Evolutionary conservation across 2,329 filamentous ascomycete genomes (phyloP).

Genomic region (Fusarium udum): DNA sequence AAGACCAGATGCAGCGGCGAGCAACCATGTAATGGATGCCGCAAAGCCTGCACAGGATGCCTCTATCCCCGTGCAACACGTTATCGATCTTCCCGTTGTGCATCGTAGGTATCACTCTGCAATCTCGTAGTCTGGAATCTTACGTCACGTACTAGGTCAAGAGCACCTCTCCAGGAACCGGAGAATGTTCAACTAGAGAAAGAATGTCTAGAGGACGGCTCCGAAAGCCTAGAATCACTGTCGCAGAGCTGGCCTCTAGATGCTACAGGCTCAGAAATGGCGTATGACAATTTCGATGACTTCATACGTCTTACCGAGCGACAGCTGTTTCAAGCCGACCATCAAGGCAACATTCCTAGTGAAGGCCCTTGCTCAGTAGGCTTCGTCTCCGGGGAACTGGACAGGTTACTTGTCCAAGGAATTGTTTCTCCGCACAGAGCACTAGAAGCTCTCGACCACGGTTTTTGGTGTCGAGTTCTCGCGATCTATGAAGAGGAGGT

Average conservation of each 20-base stretch:
- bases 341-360: background rate
- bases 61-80: background rate
- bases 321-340: background rate
- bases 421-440: fast-evolving
- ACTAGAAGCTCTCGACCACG: background rate
- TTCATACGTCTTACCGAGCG: background rate
- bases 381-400: background rate
- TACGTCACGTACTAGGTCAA: background rate
- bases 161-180: background rate
- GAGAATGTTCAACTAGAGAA: background rate
- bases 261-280: background rate
- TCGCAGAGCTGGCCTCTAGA: background rate
- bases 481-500: background rate
- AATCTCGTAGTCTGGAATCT: background rate
- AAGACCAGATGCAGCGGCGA: background rate
- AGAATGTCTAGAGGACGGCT: fast-evolving
- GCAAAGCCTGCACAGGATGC: background rate
- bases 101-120: background rate
- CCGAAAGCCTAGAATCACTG: background rate
- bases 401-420: background rate
- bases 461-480: background rate
- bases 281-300: background rate
- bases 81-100: background rate
- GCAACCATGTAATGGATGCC: background rate
- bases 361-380: background rate